A percentile compares a stretch with the other conserved stretches of the same genome.
Evolutionary conservation across 805 yeast genomes (phyloP).

Genomic region (Middelhovenomyces tepae): DNA sequence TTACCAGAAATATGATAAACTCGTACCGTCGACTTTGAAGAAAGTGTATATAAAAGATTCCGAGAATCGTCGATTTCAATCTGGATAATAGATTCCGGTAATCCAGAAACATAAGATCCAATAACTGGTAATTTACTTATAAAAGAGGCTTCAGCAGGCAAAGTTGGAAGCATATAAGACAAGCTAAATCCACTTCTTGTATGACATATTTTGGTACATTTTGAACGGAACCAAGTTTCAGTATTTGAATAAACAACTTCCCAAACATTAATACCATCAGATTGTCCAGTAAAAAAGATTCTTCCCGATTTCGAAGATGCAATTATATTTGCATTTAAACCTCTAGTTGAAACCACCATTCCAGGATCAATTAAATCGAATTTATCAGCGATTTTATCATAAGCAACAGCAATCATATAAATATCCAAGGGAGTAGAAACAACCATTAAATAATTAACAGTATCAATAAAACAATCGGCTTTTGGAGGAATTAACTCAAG

Average conservation of each 20-base stretch:
- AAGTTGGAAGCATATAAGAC: slow-evolving; percentile 18
- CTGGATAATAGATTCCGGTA: slow-evolving; percentile 54
- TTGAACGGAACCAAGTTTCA: slow-evolving; percentile 80
- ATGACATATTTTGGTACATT: slow-evolving; percentile 73
- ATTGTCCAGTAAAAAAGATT: slow-evolving; percentile 73
- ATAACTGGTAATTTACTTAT: slow-evolving; percentile 12
- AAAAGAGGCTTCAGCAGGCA: slow-evolving; percentile 7
- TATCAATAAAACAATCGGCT: slow-evolving; percentile 66
- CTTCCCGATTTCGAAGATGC: slow-evolving; percentile 60
- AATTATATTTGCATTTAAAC: slow-evolving; percentile 59
- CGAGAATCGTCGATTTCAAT: slow-evolving; percentile 70
- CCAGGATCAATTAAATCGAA: slow-evolving; percentile 75
- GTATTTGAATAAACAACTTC: slow-evolving; percentile 73
- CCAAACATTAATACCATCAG: slow-evolving; percentile 75
- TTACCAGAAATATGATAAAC: slow-evolving; percentile 49
- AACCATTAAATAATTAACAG: slow-evolving; percentile 62
- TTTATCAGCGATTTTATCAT: slow-evolving; percentile 30
- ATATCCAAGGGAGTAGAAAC: slow-evolving; percentile 76
- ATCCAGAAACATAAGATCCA: slow-evolving; percentile 22
- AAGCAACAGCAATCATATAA: slow-evolving; percentile 65
- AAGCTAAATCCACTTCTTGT: slow-evolving; percentile 57
- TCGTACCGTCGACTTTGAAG: slow-evolving; percentile 72
- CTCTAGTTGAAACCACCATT: slow-evolving; percentile 70
- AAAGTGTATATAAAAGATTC: slow-evolving; percentile 68
- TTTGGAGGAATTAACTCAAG: slow-evolving; percentile 78